phyloP scores from a whole-genome alignment of 2,329 filamentous ascomycete species.

The Alternaria sp. region DNA sequence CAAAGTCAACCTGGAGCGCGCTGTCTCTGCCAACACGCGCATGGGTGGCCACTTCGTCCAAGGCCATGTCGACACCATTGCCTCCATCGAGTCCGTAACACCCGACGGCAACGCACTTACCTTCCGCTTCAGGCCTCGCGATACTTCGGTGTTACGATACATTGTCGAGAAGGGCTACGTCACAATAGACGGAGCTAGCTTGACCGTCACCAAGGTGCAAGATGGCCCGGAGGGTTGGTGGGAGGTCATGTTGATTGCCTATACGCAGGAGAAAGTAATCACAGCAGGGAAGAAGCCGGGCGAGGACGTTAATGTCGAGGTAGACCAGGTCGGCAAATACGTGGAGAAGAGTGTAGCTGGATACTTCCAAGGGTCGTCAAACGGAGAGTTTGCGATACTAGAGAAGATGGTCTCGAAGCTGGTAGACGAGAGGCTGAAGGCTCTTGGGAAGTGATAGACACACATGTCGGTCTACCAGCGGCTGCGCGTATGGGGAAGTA shows the following conservation, averaged over 20 bases:
- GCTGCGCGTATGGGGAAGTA: neutral
- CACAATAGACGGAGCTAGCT: constrained; percentile 89
- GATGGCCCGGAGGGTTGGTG: constrained; percentile 82
- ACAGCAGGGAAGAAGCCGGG: constrained; percentile 79
- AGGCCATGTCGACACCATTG: constrained; percentile 93
- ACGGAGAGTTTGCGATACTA: constrained; percentile 60
- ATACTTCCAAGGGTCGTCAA: constrained; percentile 71
- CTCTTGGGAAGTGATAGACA: constrained; percentile 40
- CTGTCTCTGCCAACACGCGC: constrained; percentile 86
- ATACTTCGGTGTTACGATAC: constrained; percentile 77
- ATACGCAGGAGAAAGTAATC: constrained; percentile 92
- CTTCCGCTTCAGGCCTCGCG: constrained; percentile 79
- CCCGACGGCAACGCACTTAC: constrained; percentile 91
- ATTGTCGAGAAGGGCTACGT: constrained; percentile 97
- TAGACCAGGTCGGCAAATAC: constrained; percentile 87
- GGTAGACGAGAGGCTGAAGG: constrained; percentile 72
- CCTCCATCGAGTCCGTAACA: constrained; percentile 73
- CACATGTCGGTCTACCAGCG: neutral
- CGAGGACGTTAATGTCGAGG: constrained; percentile 89
- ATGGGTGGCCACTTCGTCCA: constrained; percentile 99
- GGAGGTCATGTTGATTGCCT: constrained; percentile 97
- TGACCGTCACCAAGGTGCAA: constrained; percentile 88
- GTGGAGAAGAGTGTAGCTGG: constrained; percentile 88
- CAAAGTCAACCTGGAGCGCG: constrained; percentile 90
- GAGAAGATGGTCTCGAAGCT: constrained; percentile 69